Conservation (phyloP, 768 basidiomycete genomes). For the Termitomyces sp. region DNA sequence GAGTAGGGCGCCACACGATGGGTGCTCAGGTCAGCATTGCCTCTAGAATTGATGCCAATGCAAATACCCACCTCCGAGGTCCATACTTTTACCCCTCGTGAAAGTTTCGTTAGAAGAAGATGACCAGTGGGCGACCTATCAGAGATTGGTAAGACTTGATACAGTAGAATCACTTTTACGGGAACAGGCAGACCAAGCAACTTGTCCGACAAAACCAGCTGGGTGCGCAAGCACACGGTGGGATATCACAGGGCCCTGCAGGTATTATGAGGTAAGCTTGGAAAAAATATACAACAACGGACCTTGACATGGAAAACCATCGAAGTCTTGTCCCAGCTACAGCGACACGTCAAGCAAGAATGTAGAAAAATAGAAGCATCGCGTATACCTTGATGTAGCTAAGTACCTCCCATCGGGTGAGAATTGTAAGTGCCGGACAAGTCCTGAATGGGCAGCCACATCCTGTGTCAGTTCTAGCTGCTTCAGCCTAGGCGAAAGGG, state of each 20-base stretch:
- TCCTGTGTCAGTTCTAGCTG: conserved; percentile 53
- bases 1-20: not conserved
- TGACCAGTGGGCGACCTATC: conserved; percentile 61
- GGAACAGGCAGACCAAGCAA: conserved; percentile 45
- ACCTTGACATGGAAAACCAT: conserved; percentile 64
- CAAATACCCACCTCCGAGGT: conserved; percentile 45
- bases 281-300: conserved; percentile 14
- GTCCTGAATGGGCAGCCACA: conserved; percentile 56
- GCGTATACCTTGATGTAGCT: conserved; percentile 62
- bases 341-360: not conserved
- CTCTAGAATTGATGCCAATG: not conserved
- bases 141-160: not conserved
- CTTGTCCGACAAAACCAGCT: conserved; percentile 70
- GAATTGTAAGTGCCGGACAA: conserved; percentile 71
- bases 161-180: not conserved
- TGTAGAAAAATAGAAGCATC: not conserved
- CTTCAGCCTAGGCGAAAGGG: conserved; percentile 50
- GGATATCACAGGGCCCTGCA: conserved; percentile 49
- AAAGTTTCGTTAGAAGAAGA: conserved; percentile 58
- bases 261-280: not conserved
- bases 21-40: not conserved
- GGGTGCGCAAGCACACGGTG: conserved; percentile 64
- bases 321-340: conserved; percentile 68
- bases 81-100: conserved; percentile 67
- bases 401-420: conserved; percentile 71